phyloP scores from a whole-genome alignment of 345 rosid genomes.

The Cardamine occulta region DNA sequence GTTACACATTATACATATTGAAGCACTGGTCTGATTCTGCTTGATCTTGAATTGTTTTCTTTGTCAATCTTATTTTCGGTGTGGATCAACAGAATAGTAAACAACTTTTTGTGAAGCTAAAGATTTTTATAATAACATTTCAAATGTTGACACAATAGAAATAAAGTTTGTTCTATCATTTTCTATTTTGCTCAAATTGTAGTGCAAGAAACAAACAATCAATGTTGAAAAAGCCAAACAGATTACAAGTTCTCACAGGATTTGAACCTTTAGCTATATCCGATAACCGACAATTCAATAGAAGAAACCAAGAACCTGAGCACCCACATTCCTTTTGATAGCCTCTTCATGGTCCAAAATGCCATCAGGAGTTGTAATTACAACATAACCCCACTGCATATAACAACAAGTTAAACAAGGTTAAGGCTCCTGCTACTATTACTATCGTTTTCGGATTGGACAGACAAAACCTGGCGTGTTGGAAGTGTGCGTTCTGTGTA shows the following conservation, averaged over 20 bases:
- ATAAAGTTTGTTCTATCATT: constrained; percentile 9
- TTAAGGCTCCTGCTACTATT: not conserved
- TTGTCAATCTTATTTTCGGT: not conserved
- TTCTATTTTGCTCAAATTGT: constrained; percentile 8
- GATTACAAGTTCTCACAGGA: not conserved
- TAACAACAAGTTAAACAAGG: not conserved
- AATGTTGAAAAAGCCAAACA: constrained; percentile 22
- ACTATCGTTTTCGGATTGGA: no score
- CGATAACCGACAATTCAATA: constrained; percentile 46
- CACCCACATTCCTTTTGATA: constrained; percentile 71
- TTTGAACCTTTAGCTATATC: not conserved
- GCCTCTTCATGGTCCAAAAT: constrained; percentile 98
- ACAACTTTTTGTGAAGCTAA: constrained; percentile 18
- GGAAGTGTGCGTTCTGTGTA: constrained; percentile 78
- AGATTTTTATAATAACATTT: constrained; percentile 11
- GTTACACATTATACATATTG: constrained; percentile 19
- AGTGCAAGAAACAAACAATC: constrained; percentile 29
- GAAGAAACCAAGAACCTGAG: constrained; percentile 91
- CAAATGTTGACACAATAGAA: constrained; percentile 10
- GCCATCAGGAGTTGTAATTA: constrained; percentile 88
- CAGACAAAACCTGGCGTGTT: constrained; percentile 65
- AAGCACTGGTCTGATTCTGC: constrained; percentile 30
- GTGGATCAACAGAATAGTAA: constrained; percentile 7
- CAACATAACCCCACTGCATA: constrained; percentile 92
- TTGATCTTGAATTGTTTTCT: not conserved